Evolutionary conservation across 805 yeast genomes (phyloP), one percentile per base, ranked within the genome.

Genomic region (Candida pini): DNA sequence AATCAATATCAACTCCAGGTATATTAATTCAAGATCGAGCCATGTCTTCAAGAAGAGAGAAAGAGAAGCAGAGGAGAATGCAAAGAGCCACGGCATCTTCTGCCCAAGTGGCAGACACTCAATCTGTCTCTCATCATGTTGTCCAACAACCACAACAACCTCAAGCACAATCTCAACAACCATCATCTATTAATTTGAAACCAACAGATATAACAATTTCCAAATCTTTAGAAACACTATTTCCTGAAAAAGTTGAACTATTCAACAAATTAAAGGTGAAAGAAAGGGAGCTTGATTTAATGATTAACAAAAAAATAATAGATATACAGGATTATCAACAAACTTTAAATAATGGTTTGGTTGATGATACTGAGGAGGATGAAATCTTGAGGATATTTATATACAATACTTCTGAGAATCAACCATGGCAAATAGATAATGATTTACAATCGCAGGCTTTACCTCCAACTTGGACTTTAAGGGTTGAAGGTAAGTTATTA

Each of bases 401-500:
- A 14, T 87, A 89, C 50, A 87, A 85, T 54, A 81, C 86, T 4
- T 66, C 82, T 20, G 84, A 80, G 41, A 84, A 85, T 55, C 97
- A 90, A 62, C 85, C 90, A 28, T 92, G 97, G 97, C 90, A 83
- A 54, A 42, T 33, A 14, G 41, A 39, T 14, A 45, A 39, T 13
- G 30, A 33, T 6, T 36, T 39, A 14, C 39, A 34, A 20, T 45
- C 36, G 33, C 54, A 38, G 29, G 41, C 29, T 13, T 38, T 24
- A 22, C 53, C 48, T 3, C 71, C 85, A 3, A 56, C 74, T 1
- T 90, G 97, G 97, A 82, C 92, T 1, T 69, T 90, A 45, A 70
- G 94, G 38, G 73, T 92, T 18, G 97, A 92, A 59, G 98, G 98
- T 10, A 68, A 89, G 39, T 62, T 86, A 17, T 62, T 89, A 14